A percentile compares a stretch with the other conserved stretches of the same genome.
Evolutionary conservation across 805 yeast species (phyloP).

Genomic region (Spathaspora boniae): DNA sequence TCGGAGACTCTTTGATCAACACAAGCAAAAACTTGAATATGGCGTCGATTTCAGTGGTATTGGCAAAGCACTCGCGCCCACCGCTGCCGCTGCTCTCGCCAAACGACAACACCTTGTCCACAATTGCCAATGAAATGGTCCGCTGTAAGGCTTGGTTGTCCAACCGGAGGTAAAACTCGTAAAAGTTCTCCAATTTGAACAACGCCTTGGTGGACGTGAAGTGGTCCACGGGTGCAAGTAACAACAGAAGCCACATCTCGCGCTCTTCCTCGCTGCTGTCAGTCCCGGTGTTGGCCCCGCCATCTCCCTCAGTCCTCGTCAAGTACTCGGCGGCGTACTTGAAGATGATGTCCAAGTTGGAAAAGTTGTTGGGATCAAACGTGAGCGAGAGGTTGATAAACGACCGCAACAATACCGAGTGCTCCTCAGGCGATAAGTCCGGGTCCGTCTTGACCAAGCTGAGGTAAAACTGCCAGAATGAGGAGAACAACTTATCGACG

Average conservation of each 20-base stretch:
- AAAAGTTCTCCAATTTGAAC: conserved; percentile 47
- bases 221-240: conserved; percentile 47
- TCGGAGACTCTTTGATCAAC: conserved; percentile 41
- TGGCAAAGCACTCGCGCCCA: conserved; percentile 26
- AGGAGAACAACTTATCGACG: conserved; percentile 45
- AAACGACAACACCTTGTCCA: conserved; percentile 50
- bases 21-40: conserved; percentile 57
- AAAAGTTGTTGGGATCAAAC: conserved; percentile 61
- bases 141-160: conserved; percentile 53
- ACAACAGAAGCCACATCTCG: conserved; percentile 42
- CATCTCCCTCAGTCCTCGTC: conserved; percentile 10
- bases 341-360: conserved; percentile 60
- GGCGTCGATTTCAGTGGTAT: conserved; percentile 51
- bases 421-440: conserved; percentile 64
- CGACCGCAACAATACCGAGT: conserved; percentile 61
- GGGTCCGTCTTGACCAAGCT: conserved; percentile 56
- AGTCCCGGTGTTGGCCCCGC: too few relatives aligned
- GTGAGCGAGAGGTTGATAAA: conserved; percentile 59
- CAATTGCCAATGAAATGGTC: conserved; percentile 56
- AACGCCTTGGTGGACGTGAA: conserved; percentile 39
- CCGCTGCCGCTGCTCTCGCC: conserved; percentile 10
- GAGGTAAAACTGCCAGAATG: conserved; percentile 63
- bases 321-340: conserved; percentile 48
- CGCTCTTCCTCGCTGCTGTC: conserved; percentile 19
- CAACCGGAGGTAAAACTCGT: conserved; percentile 47